phyloP scores from a whole-genome alignment of 805 yeast genomes.

The Ascoidea asiatica region DNA sequence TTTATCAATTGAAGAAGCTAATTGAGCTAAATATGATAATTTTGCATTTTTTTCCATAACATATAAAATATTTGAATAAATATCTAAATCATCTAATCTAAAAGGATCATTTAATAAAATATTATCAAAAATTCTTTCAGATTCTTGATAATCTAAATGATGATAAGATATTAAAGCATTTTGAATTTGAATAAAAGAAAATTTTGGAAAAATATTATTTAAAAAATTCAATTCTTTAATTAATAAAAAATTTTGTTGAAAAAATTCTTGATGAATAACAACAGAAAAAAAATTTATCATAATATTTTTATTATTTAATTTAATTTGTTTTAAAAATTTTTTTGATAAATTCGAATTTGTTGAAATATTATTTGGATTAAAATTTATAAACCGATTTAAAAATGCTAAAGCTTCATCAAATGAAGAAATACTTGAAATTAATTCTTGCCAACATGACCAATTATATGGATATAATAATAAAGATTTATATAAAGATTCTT shows the following conservation, averaged over 20 bases:
- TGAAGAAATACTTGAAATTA: constrained; percentile 44
- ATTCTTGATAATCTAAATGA: constrained; percentile 69
- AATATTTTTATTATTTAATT: constrained; percentile 7
- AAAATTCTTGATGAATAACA: constrained; percentile 63
- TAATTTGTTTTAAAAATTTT: constrained; percentile 5
- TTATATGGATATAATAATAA: constrained; percentile 63
- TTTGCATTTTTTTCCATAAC: constrained; percentile 86
- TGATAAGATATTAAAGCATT: constrained; percentile 74
- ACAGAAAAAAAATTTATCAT: constrained; percentile 51
- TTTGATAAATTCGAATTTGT: no score
- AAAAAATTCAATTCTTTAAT: constrained; percentile 36
- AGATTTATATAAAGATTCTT: constrained; percentile 45
- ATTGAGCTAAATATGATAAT: constrained; percentile 75
- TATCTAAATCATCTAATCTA: constrained; percentile 81
- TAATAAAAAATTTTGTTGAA: constrained; percentile 48
- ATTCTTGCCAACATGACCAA: constrained; percentile 91
- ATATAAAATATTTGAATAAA: constrained; percentile 86
- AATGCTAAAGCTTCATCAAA: constrained; percentile 43
- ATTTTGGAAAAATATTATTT: constrained; percentile 49
- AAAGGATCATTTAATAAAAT: constrained; percentile 67
- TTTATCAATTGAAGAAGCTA: constrained; percentile 68
- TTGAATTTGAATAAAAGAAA: constrained; percentile 65
- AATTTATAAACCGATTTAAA: constrained; percentile 18
- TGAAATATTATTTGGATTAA: constrained; percentile 19
- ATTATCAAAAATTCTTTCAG: constrained; percentile 69